phyloP scores from a whole-genome alignment of 257 asterid species.

The Dorcoceras hygrometricum region DNA sequence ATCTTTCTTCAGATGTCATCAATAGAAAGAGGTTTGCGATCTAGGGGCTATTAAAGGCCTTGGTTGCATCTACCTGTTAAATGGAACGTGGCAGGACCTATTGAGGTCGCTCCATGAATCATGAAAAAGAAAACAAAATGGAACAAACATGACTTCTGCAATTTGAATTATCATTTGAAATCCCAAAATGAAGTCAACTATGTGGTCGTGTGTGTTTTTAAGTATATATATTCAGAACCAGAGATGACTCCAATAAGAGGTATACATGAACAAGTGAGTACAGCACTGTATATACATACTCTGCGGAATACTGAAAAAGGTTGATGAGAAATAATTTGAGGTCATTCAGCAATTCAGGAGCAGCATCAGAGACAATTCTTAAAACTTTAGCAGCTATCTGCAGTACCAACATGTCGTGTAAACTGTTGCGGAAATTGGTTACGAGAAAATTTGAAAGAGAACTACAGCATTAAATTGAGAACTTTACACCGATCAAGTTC shows the following conservation, averaged over 20 bases:
- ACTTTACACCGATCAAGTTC: slow-evolving; percentile 68
- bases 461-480: slow-evolving; percentile 21
- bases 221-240: background rate
- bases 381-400: slow-evolving; percentile 73
- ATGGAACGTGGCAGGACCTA: background rate
- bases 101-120: background rate
- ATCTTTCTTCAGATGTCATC: background rate
- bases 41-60: background rate
- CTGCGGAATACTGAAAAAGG: slow-evolving; percentile 84
- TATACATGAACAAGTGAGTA: background rate
- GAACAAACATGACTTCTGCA: background rate
- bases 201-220: background rate
- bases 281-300: slow-evolving; percentile 42
- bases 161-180: background rate
- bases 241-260: background rate
- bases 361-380: slow-evolving; percentile 74
- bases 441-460: slow-evolving; percentile 7
- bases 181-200: background rate
- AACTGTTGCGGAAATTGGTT: slow-evolving; percentile 2
- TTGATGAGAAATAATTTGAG: slow-evolving; percentile 67
- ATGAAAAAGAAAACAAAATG: slow-evolving; percentile 6
- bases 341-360: slow-evolving; percentile 58
- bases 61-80: too few relatives aligned
- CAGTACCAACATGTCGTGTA: slow-evolving; percentile 18
- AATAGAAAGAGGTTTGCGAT: background rate